Percentiles rank a stretch among this genome's conserved stretches.
These are phyloP conservation scores for Fusarium sp. DNA, from an alignment of 2,329 filamentous ascomycete genomes.

Conservation along the genomic window DNA sequence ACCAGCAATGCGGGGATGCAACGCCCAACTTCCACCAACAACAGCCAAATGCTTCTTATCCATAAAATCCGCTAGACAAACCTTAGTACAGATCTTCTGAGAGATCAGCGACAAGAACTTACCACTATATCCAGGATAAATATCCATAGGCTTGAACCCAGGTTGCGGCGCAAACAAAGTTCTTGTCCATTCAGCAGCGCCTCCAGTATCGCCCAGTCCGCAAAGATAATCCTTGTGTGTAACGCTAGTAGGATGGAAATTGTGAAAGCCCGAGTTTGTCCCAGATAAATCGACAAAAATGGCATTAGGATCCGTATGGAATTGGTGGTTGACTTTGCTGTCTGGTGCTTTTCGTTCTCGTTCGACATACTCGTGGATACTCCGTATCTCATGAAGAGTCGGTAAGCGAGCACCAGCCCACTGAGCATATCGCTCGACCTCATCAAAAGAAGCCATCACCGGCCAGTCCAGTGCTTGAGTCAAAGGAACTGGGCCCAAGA, in stretches of 20 bases:
- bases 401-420: constrained; percentile 26
- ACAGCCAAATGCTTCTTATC: constrained; percentile 23
- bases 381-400: constrained; percentile 27
- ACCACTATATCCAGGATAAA: constrained; percentile 34
- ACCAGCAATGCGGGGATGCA: constrained; percentile 25
- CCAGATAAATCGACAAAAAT: constrained; percentile 12
- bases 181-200: constrained; percentile 30
- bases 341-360: not conserved
- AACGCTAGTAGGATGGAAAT: constrained; percentile 16
- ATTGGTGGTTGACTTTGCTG: constrained; percentile 1
- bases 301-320: constrained; percentile 3
- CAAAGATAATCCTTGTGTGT: constrained; percentile 21
- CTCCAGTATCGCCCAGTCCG: constrained; percentile 24
- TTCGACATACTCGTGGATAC: constrained; percentile 21
- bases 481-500: constrained; percentile 13
- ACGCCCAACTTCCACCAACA: constrained; percentile 28
- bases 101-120: not conserved
- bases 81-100: not conserved
- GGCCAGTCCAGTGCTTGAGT: constrained; percentile 24
- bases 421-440: constrained; percentile 14
- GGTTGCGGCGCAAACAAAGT: constrained; percentile 14
- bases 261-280: constrained; percentile 19
- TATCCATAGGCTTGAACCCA: constrained; percentile 27
- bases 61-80: constrained; percentile 26
- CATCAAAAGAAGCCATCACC: constrained; percentile 22